Evolutionary conservation across 148 eudicot genomes (phyloP).

Genomic region (Fagopyrum esculentum): DNA sequence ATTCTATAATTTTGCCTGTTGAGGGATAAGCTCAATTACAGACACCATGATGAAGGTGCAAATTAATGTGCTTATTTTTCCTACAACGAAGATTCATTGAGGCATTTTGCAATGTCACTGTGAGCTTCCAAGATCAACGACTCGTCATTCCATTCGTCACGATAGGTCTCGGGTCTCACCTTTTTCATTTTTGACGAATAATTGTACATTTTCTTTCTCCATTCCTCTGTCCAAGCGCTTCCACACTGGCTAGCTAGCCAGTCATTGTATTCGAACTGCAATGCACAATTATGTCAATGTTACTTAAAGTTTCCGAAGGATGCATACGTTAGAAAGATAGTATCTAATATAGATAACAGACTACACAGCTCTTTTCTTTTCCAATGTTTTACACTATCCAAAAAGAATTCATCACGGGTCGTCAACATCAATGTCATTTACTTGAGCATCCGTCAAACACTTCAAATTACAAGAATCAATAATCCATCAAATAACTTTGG

Average conservation of each 20-base stretch:
- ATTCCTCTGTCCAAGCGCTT: conserved; percentile 47
- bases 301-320: too few species aligned
- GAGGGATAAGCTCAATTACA: too few species aligned
- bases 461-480: too few species aligned
- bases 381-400: too few species aligned
- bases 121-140: conserved; percentile 45
- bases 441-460: background rate
- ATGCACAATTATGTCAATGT: background rate
- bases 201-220: conserved; percentile 72
- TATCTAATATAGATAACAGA: too few species aligned
- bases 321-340: too few species aligned
- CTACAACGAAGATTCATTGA: background rate
- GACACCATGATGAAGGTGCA: too few species aligned
- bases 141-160: conserved; percentile 76
- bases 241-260: conserved; percentile 67
- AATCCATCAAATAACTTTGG: too few species aligned
- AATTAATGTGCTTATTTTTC: background rate
- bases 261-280: conserved; percentile 80
- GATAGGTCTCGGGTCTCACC: conserved; percentile 55
- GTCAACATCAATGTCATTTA: background rate
- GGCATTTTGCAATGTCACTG: conserved; percentile 39
- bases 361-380: too few species aligned
- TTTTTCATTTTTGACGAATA: conserved; percentile 24
- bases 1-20: too few species aligned
- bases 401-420: too few species aligned